Percentiles rank a stretch among this genome's conserved stretches.
Conservation (phyloP, 2,329 filamentous ascomycete species). For the Diaporthe amygdali region DNA sequence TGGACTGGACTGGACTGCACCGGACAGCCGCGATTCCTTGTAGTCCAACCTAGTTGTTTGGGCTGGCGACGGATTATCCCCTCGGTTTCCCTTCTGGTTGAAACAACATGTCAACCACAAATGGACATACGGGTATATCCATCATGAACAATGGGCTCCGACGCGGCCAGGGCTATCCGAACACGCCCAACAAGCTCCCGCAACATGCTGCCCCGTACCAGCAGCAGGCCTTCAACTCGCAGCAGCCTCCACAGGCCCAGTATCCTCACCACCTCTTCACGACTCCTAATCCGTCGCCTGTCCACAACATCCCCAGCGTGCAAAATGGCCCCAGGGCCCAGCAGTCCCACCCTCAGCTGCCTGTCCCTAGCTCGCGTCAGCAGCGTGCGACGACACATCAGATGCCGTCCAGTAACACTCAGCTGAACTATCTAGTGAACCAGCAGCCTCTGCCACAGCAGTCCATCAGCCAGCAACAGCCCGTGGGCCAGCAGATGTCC, state of each 20-base stretch:
- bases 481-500: slow-evolving; percentile 36
- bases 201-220: slow-evolving; percentile 62
- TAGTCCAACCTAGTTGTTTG: slow-evolving; percentile 1
- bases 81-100: slow-evolving; percentile 4
- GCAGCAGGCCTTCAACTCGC: slow-evolving; percentile 56
- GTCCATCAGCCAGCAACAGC: slow-evolving; percentile 36
- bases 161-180: slow-evolving; percentile 50
- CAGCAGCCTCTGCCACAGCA: slow-evolving; percentile 28
- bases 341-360: slow-evolving; percentile 52
- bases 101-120: slow-evolving; percentile 43
- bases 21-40: background rate
- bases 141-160: slow-evolving; percentile 55
- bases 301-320: slow-evolving; percentile 53
- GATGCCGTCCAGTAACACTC: slow-evolving; percentile 45
- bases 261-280: slow-evolving; percentile 61
- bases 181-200: slow-evolving; percentile 58
- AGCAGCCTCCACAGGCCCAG: slow-evolving; percentile 52
- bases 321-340: slow-evolving; percentile 48
- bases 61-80: background rate
- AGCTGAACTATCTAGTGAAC: slow-evolving; percentile 34
- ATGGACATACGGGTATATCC: slow-evolving; percentile 57
- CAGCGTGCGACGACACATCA: slow-evolving; percentile 47
- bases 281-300: slow-evolving; percentile 51
- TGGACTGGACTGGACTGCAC: background rate
- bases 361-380: slow-evolving; percentile 50